Evolutionary conservation across 805 yeast species (phyloP).

Genomic region (Lachancea kluyveri): DNA sequence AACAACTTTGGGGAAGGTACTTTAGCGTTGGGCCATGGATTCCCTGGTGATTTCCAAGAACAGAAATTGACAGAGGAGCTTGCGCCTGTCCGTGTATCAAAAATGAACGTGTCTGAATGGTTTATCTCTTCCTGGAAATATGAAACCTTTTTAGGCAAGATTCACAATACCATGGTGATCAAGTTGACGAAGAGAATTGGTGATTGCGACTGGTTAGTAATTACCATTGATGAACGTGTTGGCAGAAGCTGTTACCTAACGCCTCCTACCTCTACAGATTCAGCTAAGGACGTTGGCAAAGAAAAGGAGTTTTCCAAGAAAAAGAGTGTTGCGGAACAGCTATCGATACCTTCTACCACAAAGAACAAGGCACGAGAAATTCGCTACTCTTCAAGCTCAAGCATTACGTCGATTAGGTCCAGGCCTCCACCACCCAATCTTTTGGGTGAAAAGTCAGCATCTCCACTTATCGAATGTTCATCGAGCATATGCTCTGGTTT

Average conservation of each 20-base stretch:
- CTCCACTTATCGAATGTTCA: slow-evolving; percentile 7
- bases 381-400: no score
- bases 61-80: slow-evolving; percentile 7
- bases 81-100: slow-evolving; percentile 32
- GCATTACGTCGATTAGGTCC: slow-evolving; percentile 5
- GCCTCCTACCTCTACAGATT: slow-evolving; percentile 6
- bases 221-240: slow-evolving; percentile 30
- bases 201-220: slow-evolving; percentile 35
- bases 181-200: slow-evolving; percentile 34
- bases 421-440: slow-evolving; percentile 11
- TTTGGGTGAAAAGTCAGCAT: slow-evolving; percentile 9
- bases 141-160: slow-evolving; percentile 32
- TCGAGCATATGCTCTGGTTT: slow-evolving; percentile 4
- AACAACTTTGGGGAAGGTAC: slow-evolving; percentile 15
- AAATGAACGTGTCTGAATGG: slow-evolving; percentile 34
- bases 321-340: no score
- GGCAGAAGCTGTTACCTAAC: slow-evolving; percentile 11
- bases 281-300: slow-evolving; percentile 1
- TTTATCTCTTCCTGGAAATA: slow-evolving; percentile 36
- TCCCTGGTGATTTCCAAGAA: slow-evolving; percentile 7
- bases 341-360: no score
- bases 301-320: background rate
- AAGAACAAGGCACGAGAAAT: no score
- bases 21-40: slow-evolving; percentile 15
- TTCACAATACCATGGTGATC: slow-evolving; percentile 32